phyloP scores from a whole-genome alignment of 176 grass and related monocot species.

The Cenchrus fungigraminus region DNA sequence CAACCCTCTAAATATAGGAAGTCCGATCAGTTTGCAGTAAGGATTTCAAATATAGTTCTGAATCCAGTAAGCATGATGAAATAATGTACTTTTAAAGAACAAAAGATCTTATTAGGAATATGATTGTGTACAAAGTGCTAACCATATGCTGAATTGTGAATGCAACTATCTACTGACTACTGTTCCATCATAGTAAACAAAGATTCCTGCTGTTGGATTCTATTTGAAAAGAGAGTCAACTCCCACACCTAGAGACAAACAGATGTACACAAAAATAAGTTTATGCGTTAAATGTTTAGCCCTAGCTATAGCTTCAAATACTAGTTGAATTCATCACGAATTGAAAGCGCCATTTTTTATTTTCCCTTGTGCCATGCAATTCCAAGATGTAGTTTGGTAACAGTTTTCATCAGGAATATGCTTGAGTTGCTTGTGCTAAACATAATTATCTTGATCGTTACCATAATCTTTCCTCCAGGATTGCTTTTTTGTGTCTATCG shows the following conservation, averaged over 20 bases:
- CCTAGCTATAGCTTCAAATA: constrained; percentile 20
- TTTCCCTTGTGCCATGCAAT: constrained; percentile 20
- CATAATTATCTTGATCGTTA: constrained; percentile 41
- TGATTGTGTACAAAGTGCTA: background rate
- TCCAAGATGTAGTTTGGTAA: constrained; percentile 64
- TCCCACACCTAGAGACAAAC: background rate
- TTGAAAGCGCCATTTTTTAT: background rate
- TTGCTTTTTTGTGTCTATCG: constrained; percentile 93
- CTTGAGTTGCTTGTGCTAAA: constrained; percentile 43
- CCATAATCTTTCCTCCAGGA: constrained; percentile 57
- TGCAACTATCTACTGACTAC: constrained; percentile 5
- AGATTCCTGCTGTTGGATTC: constrained; percentile 1
- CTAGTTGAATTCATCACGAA: constrained; percentile 24
- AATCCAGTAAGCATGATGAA: background rate
- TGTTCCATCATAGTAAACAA: background rate
- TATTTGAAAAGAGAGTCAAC: background rate
- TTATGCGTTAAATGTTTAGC: constrained; percentile 20
- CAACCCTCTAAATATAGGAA: constrained; percentile 8
- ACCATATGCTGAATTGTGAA: background rate
- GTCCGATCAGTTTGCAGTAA: background rate
- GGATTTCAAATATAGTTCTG: background rate
- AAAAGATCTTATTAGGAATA: background rate
- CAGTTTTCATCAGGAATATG: constrained; percentile 49
- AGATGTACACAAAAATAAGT: constrained; percentile 8
- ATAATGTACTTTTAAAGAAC: constrained; percentile 1